Evolutionary conservation across 2,329 filamentous ascomycete genomes (phyloP).

Genomic region (Colletotrichum magnum): DNA sequence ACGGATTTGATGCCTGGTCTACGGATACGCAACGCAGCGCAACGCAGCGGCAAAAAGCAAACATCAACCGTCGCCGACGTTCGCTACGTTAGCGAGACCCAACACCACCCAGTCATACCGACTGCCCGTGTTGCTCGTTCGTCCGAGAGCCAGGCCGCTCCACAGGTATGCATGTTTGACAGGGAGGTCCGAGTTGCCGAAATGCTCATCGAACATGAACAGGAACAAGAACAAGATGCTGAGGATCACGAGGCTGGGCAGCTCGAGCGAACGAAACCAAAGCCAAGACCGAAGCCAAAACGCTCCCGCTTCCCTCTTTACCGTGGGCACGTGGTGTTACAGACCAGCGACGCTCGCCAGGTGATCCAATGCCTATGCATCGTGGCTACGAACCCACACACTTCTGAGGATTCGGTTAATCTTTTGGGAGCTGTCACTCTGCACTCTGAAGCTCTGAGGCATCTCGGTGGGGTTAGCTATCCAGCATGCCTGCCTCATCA

Average conservation of each 20-base stretch:
- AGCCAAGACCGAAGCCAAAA: background rate
- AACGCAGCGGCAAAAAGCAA: conserved; percentile 33
- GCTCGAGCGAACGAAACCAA: conserved; percentile 5
- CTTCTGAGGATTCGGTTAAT: conserved; percentile 27
- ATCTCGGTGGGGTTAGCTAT: conserved; percentile 20
- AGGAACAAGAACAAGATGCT: background rate
- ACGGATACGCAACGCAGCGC: background rate
- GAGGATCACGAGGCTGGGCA: conserved; percentile 19
- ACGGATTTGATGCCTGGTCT: conserved; percentile 1
- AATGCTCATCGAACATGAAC: conserved; percentile 8
- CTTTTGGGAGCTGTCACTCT: conserved; percentile 28
- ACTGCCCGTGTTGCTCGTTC: background rate
- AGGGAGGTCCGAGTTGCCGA: conserved; percentile 1
- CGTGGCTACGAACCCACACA: conserved; percentile 18
- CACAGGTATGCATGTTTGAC: conserved; percentile 7
- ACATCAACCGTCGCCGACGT: conserved; percentile 11
- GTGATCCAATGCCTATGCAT: conserved; percentile 10
- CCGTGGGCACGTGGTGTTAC: conserved; percentile 35
- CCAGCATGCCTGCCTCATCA: conserved; percentile 5
- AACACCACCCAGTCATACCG: background rate
- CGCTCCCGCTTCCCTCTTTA: conserved; percentile 8
- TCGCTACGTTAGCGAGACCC: conserved; percentile 1
- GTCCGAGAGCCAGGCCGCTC: background rate
- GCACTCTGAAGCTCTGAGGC: conserved; percentile 17
- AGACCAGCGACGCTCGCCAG: conserved; percentile 10